Evolutionary conservation across 2,329 filamentous ascomycete species (phyloP).

Genomic region (Aspergillus phoenicis): DNA sequence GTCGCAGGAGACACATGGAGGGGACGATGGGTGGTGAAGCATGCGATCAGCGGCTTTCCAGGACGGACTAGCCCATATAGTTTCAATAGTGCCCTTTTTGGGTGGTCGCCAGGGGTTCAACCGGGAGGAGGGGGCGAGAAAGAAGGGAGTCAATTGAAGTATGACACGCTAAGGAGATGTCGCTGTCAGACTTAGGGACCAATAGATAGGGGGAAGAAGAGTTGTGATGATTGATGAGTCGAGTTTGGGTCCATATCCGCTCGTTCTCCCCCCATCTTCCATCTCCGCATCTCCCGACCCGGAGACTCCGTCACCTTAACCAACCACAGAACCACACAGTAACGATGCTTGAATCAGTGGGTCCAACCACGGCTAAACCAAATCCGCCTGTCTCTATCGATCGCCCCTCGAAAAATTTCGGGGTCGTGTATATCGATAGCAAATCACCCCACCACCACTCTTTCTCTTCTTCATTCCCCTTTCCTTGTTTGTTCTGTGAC

Average conservation of each 20-base stretch:
- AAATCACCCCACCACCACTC: neutral
- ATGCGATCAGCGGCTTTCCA: constrained; percentile 19
- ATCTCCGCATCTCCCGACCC: too few relatives aligned
- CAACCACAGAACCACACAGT: too few relatives aligned
- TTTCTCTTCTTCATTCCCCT: too few relatives aligned
- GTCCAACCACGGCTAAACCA: constrained; percentile 5
- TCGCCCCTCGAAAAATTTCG: constrained; percentile 7
- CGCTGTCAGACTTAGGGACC: neutral
- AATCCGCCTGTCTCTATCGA: constrained; percentile 1
- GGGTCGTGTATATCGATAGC: neutral
- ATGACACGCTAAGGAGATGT: neutral
- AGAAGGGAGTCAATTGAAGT: neutral
- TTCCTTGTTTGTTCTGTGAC: neutral
- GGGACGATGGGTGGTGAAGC: constrained; percentile 11
- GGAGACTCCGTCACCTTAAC: too few relatives aligned
- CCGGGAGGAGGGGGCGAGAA: neutral
- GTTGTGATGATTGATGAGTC: neutral
- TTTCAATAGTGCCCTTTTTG: constrained; percentile 16
- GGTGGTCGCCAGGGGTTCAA: constrained; percentile 12
- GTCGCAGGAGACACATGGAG: constrained; percentile 12
- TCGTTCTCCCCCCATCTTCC: neutral
- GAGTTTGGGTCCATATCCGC: neutral
- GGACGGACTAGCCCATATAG: constrained; percentile 15
- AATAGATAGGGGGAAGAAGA: neutral
- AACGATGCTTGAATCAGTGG: neutral